Percentiles rank a stretch among this genome's conserved stretches.
Evolutionary conservation across 441 rosid species (phyloP).

Genomic region (Adansonia grandidieri): DNA sequence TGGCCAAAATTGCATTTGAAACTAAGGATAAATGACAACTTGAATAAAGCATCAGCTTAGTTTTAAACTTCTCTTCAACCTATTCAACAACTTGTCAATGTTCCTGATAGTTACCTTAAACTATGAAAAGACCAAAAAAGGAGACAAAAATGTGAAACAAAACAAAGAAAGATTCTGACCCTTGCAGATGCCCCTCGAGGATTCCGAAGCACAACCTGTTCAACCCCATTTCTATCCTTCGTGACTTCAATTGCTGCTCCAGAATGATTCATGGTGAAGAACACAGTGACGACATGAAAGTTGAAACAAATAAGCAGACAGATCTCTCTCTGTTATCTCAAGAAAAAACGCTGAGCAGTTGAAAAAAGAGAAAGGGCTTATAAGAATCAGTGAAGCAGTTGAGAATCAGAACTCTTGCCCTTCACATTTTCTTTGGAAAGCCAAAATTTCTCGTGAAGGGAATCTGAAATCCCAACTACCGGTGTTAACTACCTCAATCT

Average conservation of each 20-base stretch:
- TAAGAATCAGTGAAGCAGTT: constrained; percentile 35
- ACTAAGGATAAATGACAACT: not conserved
- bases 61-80: not conserved
- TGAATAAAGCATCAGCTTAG: not conserved
- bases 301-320: constrained; percentile 23
- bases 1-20: not conserved
- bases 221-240: constrained; percentile 72
- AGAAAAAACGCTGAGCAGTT: constrained; percentile 11
- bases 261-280: constrained; percentile 57
- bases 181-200: constrained; percentile 76
- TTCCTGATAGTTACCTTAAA: constrained; percentile 8
- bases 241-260: constrained; percentile 54
- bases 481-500: constrained; percentile 42
- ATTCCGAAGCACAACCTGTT: constrained; percentile 67
- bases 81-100: not conserved
- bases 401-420: constrained; percentile 32
- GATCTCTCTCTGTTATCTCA: constrained; percentile 16
- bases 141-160: not conserved
- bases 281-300: constrained; percentile 28
- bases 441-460: constrained; percentile 45
- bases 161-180: constrained; percentile 44
- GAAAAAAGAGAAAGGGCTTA: constrained; percentile 18
- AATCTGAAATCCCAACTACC: constrained; percentile 56
- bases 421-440: constrained; percentile 45
- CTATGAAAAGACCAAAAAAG: not conserved